phyloP scores from a whole-genome alignment of 78 protist species.

The Andalucia godoyi region DNA sequence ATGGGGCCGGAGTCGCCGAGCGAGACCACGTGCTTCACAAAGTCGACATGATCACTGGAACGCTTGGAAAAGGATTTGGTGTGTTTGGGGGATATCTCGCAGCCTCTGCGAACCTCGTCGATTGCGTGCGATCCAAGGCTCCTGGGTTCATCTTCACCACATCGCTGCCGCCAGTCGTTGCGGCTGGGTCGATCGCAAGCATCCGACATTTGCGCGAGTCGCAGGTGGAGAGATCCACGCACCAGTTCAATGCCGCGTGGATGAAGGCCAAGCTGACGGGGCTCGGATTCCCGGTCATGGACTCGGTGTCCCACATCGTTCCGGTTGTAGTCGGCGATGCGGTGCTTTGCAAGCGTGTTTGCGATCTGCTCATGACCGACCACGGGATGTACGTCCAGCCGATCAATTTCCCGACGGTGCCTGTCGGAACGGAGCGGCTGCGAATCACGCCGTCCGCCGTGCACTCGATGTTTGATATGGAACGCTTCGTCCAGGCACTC shows the following conservation, averaged over 20 bases:
- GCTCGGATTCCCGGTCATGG: conserved; percentile 58
- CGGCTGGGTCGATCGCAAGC: conserved; percentile 75
- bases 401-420: conserved; percentile 90
- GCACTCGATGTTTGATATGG: conserved; percentile 49
- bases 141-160: conserved; percentile 90
- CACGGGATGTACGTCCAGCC: conserved; percentile 77
- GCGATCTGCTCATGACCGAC: conserved; percentile 51
- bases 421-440: conserved; percentile 52
- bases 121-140: conserved; percentile 63
- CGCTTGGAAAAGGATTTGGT: conserved; percentile 85
- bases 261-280: conserved; percentile 42
- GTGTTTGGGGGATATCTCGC: conserved; percentile 83
- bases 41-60: conserved; percentile 69
- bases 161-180: conserved; percentile 75
- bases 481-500: conserved; percentile 31
- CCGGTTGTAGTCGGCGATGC: conserved; percentile 82
- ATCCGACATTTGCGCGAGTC: conserved; percentile 43
- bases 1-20: conserved; percentile 82
- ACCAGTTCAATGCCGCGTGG: background rate
- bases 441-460: conserved; percentile 76
- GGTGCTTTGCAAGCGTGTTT: conserved; percentile 33
- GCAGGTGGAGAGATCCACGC: conserved; percentile 34
- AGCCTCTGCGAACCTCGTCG: conserved; percentile 41
- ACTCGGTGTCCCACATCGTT: conserved; percentile 54
- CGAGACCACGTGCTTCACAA: conserved; percentile 41